Evolutionary conservation across 805 yeast genomes (phyloP), one percentile per base, ranked within the genome.

Genomic region (Saccharomyces eubayanus): DNA sequence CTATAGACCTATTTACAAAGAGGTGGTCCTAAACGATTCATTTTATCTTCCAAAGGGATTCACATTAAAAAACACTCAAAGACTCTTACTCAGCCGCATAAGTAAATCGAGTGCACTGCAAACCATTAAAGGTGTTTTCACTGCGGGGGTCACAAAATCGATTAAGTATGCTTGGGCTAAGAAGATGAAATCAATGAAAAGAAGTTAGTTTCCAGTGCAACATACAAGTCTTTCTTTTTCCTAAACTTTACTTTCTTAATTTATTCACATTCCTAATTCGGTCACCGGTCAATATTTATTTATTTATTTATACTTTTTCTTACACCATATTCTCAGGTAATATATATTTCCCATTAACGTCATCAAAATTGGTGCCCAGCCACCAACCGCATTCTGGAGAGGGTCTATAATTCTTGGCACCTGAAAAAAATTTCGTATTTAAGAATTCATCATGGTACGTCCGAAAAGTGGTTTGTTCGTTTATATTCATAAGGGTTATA

Each of bases 131-230:
- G 99, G 99, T 0, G 62, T 92, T 1, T 72, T 89, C 46, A 89
- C 96, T 2, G 97, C 98, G 1, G 99, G 99, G 0, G 50, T 87
- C 1, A 65, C 73, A 20, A 87, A 86, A 65, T 82, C 91, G 10
- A 65, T 82, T 50, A 80, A 77, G 62, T 91, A 91, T 68, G 91
- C 95, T 4, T 72, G 79, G 68, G 95, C 89, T 49, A 91, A 91
- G 70, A 74, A 70, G 55, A 55, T 69, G 60, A 75, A 75, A 59
- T 73, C 76, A 2, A 62, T 59, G 59, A 64, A 57, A 30, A 55
- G 14, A 53, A 27, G 28, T 14, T 27, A 49, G 24, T 36, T 6
- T 36, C 24, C 43, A n/a, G 20, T 5, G 11, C 8, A 6, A 36
- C 21, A 6, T 36, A 16, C 43, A 5, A 21, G 8, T 36, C 24